These are phyloP conservation scores for Oryza rufipogon DNA, from an alignment of 176 grass and related monocot species.

Conservation along the genomic window DNA sequence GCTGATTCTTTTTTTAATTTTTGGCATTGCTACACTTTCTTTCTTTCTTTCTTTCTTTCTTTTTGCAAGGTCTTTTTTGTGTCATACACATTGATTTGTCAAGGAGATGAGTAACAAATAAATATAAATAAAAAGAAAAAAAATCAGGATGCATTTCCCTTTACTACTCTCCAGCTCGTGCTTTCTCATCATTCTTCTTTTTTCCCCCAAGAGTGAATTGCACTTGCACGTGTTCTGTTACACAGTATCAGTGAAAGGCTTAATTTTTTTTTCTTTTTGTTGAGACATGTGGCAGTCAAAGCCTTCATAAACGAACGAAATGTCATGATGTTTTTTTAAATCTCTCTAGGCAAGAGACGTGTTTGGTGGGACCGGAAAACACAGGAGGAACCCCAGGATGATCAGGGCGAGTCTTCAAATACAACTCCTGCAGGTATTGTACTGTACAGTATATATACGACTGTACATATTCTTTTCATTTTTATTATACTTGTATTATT, in stretches of 20 bases:
- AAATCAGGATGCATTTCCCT: neutral
- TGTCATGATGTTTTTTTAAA: neutral
- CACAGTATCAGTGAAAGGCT: neutral
- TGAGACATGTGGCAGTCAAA: too few species aligned
- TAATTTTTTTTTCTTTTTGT: neutral
- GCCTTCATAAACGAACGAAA: neutral
- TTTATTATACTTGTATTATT: neutral
- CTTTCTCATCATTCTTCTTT: neutral
- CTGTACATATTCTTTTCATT: neutral
- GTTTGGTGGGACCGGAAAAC: slow-evolving; percentile 1
- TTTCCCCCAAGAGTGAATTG: neutral
- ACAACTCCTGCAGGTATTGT: neutral
- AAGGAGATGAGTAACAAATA: too few species aligned
- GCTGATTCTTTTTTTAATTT: neutral
- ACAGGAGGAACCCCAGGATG: neutral
- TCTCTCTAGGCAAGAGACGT: neutral
- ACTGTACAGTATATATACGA: too few species aligned
- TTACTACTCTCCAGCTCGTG: too few species aligned
- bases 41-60: neutral
- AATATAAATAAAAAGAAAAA: neutral
- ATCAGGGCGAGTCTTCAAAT: neutral
- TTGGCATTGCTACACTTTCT: neutral
- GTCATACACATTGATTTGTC: neutral
- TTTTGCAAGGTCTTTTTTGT: too few species aligned
- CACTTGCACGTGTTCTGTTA: neutral